Base-by-base conservation (phyloP, 257 asterid genomes). In the Solanum rostratum region DNA sequence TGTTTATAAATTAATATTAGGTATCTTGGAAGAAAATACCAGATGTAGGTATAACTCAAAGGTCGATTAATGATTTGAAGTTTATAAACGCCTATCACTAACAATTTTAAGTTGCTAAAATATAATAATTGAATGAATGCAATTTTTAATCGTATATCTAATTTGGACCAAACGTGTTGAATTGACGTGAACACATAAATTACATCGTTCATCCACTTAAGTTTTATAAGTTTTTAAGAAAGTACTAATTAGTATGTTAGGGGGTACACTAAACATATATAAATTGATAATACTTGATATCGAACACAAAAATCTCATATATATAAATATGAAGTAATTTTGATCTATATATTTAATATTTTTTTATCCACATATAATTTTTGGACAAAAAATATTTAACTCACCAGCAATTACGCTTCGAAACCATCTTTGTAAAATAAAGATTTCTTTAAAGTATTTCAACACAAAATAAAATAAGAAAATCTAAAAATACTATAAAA, bases 391-490 rank as follows among this genome's bases (percentile, higher is more conserved):
- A 0, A 54, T 3, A 10, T 54, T 19, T 55, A 19, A 19, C 0
- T 55, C 24, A 55, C 11, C 24, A 55, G 12, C 19, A 0, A 8
- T 9, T 6, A 9, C 27, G 6, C 14, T 57, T 20, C 29, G 3
- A 20, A 57, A 57, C 1, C n/a, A 57, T 57, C n/a, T 3, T 3
- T 8, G 6, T 20, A 55, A 55, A 20, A 55, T 55, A 55, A 55
- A 55, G 19, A 19, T 20, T 19, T 57, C 29, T 57, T 20, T 1
- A 20, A 57, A 57, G 3, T 6, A 57, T 1, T 0, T 57, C 0
- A 0, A 57, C 10, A 13, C 2, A 57, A 2, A 0, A n/a, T 22
- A n/a, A 16, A n/a, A 59, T 2, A 22, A n/a, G 7, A 0, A 10
- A 10, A n/a, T n/a, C 4, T 10, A 22, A 59, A 10, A 59, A 0